Evolutionary conservation across 1,284 basidiomycete genomes (phyloP).

Genomic region (Leccinum insolens): DNA sequence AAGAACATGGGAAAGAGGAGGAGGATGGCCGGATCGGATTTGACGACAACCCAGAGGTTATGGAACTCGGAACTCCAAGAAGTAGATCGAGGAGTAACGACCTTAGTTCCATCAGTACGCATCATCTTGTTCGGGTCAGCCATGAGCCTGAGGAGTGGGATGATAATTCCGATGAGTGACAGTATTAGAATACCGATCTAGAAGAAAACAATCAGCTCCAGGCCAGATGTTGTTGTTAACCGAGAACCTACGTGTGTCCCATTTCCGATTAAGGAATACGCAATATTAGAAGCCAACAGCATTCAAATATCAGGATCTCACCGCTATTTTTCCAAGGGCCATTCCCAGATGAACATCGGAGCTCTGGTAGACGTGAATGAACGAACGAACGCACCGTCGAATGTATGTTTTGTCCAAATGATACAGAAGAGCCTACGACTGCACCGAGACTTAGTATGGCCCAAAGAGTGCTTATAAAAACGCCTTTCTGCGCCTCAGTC

Average conservation of each 20-base stretch:
- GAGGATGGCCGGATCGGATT: conserved; percentile 38
- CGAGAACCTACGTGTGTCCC: conserved; percentile 34
- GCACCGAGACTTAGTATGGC: conserved; percentile 67
- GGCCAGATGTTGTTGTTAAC: neutral
- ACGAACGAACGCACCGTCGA: conserved; percentile 30
- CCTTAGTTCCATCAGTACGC: conserved; percentile 39
- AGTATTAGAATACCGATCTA: conserved; percentile 39
- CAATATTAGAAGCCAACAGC: neutral
- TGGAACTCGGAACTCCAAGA: conserved; percentile 39
- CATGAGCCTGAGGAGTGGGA: conserved; percentile 36
- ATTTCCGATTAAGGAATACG: conserved; percentile 25
- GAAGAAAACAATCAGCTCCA: neutral
- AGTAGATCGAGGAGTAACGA: conserved; percentile 34
- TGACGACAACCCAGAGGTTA: conserved; percentile 35
- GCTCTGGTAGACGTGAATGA: neutral
- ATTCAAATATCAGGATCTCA: conserved; percentile 7
- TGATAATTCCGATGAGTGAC: conserved; percentile 34
- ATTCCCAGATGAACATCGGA: neutral
- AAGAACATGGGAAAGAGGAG: conserved; percentile 42
- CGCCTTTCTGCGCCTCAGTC: conserved; percentile 59
- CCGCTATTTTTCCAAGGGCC: conserved; percentile 19
- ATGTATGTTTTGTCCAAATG: conserved; percentile 53
- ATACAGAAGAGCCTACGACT: conserved; percentile 61
- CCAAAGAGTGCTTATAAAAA: conserved; percentile 68
- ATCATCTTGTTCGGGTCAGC: conserved; percentile 39